phyloP scores from a whole-genome alignment of 2,329 filamentous ascomycete species.

The Fusarium sp. region DNA sequence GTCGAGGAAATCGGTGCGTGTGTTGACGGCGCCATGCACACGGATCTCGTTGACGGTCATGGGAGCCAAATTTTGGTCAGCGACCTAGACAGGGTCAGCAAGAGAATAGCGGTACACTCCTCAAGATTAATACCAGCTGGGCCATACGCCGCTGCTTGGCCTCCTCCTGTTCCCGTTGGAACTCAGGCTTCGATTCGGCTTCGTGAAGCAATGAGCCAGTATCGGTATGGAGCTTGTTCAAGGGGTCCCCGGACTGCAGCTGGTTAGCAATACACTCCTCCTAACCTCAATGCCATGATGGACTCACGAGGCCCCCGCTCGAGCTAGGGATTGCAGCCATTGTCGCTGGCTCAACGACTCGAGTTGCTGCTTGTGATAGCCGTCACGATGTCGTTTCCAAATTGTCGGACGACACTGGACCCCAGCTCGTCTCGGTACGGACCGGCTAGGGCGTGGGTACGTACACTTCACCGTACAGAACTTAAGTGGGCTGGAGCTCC shows the following conservation, averaged over 20 bases:
- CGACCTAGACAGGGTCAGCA: constrained; percentile 48
- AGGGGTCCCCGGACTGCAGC: constrained; percentile 50
- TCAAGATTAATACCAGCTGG: constrained; percentile 47
- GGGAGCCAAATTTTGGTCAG: constrained; percentile 86
- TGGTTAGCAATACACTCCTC: constrained; percentile 32
- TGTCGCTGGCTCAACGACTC: constrained; percentile 34
- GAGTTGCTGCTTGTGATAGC: constrained; percentile 32
- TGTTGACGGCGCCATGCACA: constrained; percentile 84
- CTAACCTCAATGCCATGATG: neutral
- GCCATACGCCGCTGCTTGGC: constrained; percentile 54
- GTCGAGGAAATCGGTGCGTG: constrained; percentile 86
- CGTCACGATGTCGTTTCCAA: constrained; percentile 36
- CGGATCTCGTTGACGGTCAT: constrained; percentile 89
- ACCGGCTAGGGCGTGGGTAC: constrained; percentile 25
- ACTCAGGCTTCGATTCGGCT: constrained; percentile 52
- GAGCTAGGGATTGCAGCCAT: constrained; percentile 51
- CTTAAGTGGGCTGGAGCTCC: neutral
- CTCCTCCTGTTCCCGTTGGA: constrained; percentile 53
- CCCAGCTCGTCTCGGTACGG: constrained; percentile 23
- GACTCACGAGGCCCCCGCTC: constrained; percentile 47
- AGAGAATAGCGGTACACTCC: neutral
- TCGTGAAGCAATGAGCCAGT: constrained; percentile 53
- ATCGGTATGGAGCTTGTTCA: constrained; percentile 56
- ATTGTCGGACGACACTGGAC: constrained; percentile 38
- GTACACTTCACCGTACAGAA: constrained; percentile 14